These are phyloP conservation scores for Elsinoe ampelina DNA, from an alignment of 2,329 filamentous ascomycete species.

Conservation along the genomic window DNA sequence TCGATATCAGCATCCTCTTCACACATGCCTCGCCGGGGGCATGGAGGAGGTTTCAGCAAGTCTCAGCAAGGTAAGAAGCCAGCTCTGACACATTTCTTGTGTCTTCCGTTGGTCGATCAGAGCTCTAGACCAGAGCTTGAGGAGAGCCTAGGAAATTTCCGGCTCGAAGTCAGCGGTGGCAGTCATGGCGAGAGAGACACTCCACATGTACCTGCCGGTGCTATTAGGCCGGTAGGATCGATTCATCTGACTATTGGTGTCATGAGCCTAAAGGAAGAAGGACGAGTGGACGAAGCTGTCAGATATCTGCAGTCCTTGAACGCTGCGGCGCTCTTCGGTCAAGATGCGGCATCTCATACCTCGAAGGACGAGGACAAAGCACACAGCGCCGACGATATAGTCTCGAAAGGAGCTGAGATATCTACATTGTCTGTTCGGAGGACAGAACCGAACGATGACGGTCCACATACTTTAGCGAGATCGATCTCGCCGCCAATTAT, in stretches of 20 bases:
- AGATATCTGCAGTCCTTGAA: conserved; percentile 26
- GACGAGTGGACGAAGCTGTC: conserved; percentile 40
- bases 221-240: conserved; percentile 67
- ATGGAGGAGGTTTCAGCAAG: background rate
- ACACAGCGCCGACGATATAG: background rate
- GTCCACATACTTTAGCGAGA: conserved; percentile 7
- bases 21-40: conserved; percentile 10
- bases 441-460: background rate
- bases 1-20: background rate
- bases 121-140: conserved; percentile 56
- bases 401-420: background rate
- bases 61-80: conserved; percentile 28
- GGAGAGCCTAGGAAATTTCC: conserved; percentile 18
- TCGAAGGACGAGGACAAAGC: background rate
- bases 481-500: conserved; percentile 16
- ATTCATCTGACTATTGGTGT: conserved; percentile 81
- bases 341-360: background rate
- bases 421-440: background rate
- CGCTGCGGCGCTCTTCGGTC: conserved; percentile 19
- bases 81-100: conserved; percentile 64
- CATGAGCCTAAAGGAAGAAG: conserved; percentile 56
- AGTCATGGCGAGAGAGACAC: conserved; percentile 14
- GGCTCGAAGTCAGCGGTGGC: conserved; percentile 10
- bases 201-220: conserved; percentile 47
- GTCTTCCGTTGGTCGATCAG: conserved; percentile 59